phyloP scores from a whole-genome alignment of 208 protist genomes.

The Crithidia acanthocephali region DNA sequence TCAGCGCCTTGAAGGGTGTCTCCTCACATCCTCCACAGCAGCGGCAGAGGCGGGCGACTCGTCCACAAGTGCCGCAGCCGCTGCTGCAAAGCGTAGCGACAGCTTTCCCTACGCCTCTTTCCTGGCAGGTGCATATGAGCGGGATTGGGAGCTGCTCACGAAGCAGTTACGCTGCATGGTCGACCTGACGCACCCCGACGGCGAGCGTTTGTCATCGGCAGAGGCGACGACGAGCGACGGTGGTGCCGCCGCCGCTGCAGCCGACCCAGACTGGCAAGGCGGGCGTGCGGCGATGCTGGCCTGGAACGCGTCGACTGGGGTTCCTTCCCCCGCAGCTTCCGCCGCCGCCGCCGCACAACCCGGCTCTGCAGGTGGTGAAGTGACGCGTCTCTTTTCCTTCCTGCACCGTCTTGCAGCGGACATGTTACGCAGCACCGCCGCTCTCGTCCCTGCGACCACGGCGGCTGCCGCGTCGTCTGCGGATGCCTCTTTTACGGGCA shows the following conservation, averaged over 20 bases:
- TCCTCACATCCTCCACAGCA: not conserved
- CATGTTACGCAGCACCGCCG: not conserved
- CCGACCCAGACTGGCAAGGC: not conserved
- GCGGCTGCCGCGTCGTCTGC: not conserved
- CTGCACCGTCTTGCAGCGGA: slow-evolving; percentile 3
- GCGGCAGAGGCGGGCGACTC: not conserved
- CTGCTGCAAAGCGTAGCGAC: not conserved
- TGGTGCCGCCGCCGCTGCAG: not conserved
- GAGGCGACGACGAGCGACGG: not conserved
- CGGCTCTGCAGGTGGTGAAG: not conserved
- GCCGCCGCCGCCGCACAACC: not conserved
- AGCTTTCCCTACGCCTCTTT: not conserved
- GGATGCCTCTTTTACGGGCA: not conserved
- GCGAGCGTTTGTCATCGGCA: not conserved
- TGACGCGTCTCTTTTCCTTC: slow-evolving; percentile 11
- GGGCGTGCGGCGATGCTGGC: slow-evolving; percentile 7
- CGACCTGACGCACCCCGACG: slow-evolving; percentile 1
- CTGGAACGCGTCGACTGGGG: not conserved
- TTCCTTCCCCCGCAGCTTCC: not conserved
- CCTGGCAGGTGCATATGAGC: slow-evolving; percentile 4
- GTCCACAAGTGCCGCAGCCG: not conserved
- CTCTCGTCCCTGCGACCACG: not conserved
- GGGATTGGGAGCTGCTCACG: slow-evolving; percentile 14
- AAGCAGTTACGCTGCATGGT: slow-evolving; percentile 22
- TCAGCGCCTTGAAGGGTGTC: slow-evolving; percentile 17